These are phyloP conservation scores for Leucoagaricus sp. DNA, from an alignment of 1,284 basidiomycete genomes.

Conservation along the genomic window DNA sequence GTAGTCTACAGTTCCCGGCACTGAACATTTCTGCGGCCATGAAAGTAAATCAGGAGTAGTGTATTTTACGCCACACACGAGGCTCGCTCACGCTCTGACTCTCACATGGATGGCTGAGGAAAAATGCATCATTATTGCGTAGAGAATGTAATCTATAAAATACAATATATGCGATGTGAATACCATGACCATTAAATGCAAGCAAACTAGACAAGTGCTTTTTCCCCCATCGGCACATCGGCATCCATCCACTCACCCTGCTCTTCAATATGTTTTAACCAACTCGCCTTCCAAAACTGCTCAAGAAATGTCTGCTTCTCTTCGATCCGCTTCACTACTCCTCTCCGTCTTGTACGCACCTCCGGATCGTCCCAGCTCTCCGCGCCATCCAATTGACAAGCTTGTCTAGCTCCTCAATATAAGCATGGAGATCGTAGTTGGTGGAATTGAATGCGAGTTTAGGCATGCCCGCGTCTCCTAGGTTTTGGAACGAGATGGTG, in stretches of 20 bases:
- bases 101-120: conserved; percentile 39
- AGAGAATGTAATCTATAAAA: too few species aligned
- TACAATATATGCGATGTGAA: too few species aligned
- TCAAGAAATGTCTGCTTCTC: conserved; percentile 44
- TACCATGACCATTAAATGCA: too few species aligned
- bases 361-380: conserved; percentile 60
- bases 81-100: too few species aligned
- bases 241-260: not conserved
- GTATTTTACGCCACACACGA: conserved; percentile 30
- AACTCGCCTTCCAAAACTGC: conserved; percentile 33
- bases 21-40: too few species aligned
- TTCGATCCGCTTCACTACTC: conserved; percentile 65
- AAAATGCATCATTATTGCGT: conserved; percentile 37
- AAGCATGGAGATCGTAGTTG: conserved; percentile 53
- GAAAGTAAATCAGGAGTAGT: conserved; percentile 35
- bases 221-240: too few species aligned
- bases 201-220: too few species aligned
- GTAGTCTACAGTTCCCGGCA: too few species aligned
- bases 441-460: conserved; percentile 50
- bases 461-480: conserved; percentile 20
- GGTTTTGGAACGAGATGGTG: conserved; percentile 39
- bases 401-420: conserved; percentile 51
- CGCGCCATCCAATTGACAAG: conserved; percentile 67
- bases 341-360: conserved; percentile 57
- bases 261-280: conserved; percentile 26